Evolutionary conservation across 2,329 filamentous ascomycete species (phyloP).

Genomic region (Hortaea sp.): DNA sequence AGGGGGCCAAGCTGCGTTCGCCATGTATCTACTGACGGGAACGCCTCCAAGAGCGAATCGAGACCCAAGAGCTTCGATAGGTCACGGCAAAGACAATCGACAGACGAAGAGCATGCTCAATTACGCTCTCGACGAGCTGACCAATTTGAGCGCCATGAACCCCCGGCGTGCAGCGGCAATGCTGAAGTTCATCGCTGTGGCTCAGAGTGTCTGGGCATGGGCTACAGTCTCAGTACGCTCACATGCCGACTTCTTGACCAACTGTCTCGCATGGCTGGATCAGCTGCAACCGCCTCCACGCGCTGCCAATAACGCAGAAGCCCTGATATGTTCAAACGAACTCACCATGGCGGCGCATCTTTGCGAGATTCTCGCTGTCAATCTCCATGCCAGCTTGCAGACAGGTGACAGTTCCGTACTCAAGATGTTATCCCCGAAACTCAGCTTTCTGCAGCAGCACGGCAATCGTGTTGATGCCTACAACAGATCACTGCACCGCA

Average conservation of each 20-base stretch:
- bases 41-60: conserved; percentile 57
- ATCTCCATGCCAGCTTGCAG: conserved; percentile 77
- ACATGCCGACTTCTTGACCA: conserved; percentile 62
- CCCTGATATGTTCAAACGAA: conserved; percentile 26
- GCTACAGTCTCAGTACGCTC: conserved; percentile 71
- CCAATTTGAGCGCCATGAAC: conserved; percentile 51
- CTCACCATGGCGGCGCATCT: conserved; percentile 63
- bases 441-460: conserved; percentile 71
- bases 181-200: conserved; percentile 75
- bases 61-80: background rate
- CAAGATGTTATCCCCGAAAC: conserved; percentile 59
- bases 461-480: conserved; percentile 73
- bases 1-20: conserved; percentile 94
- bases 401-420: conserved; percentile 58
- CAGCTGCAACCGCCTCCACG: conserved; percentile 39
- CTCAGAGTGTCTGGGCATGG: conserved; percentile 95
- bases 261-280: conserved; percentile 60
- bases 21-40: conserved; percentile 83
- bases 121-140: conserved; percentile 61
- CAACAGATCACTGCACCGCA: conserved; percentile 76
- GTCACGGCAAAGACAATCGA: conserved; percentile 46
- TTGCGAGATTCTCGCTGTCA: conserved; percentile 82
- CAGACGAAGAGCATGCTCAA: conserved; percentile 59
- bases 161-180: conserved; percentile 61
- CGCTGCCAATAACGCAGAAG: conserved; percentile 17